Percentiles rank a stretch among this genome's conserved stretches.
Evolutionary conservation across 768 basidiomycete genomes (phyloP).

Genomic region (Tulasnella sp.): DNA sequence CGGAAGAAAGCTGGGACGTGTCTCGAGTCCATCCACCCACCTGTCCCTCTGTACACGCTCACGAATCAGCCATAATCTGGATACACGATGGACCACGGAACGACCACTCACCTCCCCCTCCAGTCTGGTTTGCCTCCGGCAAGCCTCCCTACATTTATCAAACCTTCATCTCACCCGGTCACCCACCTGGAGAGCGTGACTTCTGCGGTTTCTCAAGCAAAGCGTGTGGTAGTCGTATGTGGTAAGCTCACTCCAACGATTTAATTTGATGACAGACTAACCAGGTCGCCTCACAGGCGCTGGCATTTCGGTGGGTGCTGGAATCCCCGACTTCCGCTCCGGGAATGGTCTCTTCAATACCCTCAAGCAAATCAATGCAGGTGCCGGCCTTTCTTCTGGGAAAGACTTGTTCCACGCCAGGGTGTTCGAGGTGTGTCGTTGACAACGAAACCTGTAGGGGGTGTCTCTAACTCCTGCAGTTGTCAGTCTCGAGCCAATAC

Average conservation of each 20-base stretch:
- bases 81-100: not conserved
- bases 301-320: slow-evolving; percentile 77
- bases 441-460: not conserved
- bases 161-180: not conserved
- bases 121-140: not conserved
- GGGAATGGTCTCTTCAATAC: slow-evolving; percentile 68
- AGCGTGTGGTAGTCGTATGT: slow-evolving; percentile 74
- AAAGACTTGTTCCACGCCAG: slow-evolving; percentile 88
- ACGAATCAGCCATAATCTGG: no score
- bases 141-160: not conserved
- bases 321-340: slow-evolving; percentile 86
- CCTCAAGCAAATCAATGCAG: slow-evolving; percentile 67
- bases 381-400: slow-evolving; percentile 57
- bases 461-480: not conserved
- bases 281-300: slow-evolving; percentile 43
- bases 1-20: no score
- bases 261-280: not conserved
- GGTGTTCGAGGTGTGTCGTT: slow-evolving; percentile 62
- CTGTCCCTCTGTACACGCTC: no score
- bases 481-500: slow-evolving; percentile 62
- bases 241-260: slow-evolving; percentile 39
- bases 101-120: not conserved
- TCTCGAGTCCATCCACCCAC: no score
- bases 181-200: slow-evolving; percentile 19
- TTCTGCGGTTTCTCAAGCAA: slow-evolving; percentile 57